These are phyloP conservation scores for Pittosporum tobira DNA, from an alignment of 129 eudicot species.

Conservation along the genomic window DNA sequence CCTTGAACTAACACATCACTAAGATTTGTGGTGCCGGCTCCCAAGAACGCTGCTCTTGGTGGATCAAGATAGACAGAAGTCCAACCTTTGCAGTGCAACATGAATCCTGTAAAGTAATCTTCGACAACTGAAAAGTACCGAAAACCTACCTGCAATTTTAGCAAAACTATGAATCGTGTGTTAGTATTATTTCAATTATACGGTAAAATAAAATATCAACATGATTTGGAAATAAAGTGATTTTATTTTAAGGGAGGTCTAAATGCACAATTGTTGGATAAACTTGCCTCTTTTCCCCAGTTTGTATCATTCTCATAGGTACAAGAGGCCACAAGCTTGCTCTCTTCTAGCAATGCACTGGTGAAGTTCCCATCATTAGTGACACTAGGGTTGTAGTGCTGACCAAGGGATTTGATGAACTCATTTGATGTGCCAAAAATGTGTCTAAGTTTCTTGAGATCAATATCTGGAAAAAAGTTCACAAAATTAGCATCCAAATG, in stretches of 20 bases:
- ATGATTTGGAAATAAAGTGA: neutral
- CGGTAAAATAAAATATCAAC: neutral
- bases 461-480: slow-evolving; percentile 17
- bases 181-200: too few species aligned
- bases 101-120: too few species aligned
- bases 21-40: too few species aligned
- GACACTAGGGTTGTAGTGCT: neutral
- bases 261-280: too few species aligned
- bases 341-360: slow-evolving; percentile 14
- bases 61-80: slow-evolving; percentile 41
- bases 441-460: slow-evolving; percentile 11
- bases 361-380: slow-evolving; percentile 2
- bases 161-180: too few species aligned
- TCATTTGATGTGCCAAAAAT: slow-evolving; percentile 33
- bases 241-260: too few species aligned
- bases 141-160: slow-evolving; percentile 44
- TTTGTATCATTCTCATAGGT: slow-evolving; percentile 29
- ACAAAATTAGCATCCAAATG: too few species aligned
- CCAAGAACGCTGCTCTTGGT: too few species aligned
- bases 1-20: slow-evolving; percentile 37
- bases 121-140: slow-evolving; percentile 34
- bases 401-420: slow-evolving; percentile 25
- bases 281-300: slow-evolving; percentile 49
- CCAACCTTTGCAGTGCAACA: slow-evolving; percentile 47
- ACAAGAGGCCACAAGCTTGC: slow-evolving; percentile 32